phyloP scores from a whole-genome alignment of 1,139 yeast genomes.

The Hansenula lynferdii region DNA sequence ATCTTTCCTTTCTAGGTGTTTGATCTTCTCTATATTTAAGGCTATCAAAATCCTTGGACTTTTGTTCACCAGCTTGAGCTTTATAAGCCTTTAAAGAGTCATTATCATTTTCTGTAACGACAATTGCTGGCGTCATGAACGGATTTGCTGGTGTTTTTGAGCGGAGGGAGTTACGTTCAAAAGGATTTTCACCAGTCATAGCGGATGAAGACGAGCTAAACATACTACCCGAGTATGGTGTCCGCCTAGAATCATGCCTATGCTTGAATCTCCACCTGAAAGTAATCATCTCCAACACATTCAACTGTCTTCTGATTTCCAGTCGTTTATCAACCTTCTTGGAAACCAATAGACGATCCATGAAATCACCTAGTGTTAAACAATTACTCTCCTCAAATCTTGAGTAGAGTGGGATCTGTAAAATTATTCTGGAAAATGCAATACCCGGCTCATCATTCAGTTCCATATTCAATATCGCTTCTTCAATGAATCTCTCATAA shows the following conservation, averaged over 20 bases:
- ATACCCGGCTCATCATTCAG: constrained; percentile 54
- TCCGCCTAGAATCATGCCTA: background rate
- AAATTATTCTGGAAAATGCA: constrained; percentile 57
- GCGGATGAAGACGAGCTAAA: background rate
- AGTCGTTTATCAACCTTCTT: constrained; percentile 55
- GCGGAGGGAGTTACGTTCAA: background rate
- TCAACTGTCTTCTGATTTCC: constrained; percentile 42
- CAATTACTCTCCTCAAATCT: constrained; percentile 68
- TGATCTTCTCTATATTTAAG: background rate
- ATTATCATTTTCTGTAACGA: constrained; percentile 1
- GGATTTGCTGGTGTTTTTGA: background rate
- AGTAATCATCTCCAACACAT: constrained; percentile 53
- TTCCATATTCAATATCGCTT: constrained; percentile 52
- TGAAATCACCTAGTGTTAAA: constrained; percentile 66
- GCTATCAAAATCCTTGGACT: background rate
- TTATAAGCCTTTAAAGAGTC: constrained; percentile 1
- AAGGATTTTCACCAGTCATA: background rate
- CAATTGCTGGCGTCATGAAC: background rate
- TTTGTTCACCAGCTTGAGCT: background rate
- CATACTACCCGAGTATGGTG: background rate
- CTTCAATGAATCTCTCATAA: constrained; percentile 60
- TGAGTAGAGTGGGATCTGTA: constrained; percentile 72
- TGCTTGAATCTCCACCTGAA: constrained; percentile 47
- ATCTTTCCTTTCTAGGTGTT: background rate
- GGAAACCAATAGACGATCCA: constrained; percentile 57